Evolutionary conservation across 1,139 yeast species (phyloP).

Genomic region (Saccharomyces hybrid): DNA sequence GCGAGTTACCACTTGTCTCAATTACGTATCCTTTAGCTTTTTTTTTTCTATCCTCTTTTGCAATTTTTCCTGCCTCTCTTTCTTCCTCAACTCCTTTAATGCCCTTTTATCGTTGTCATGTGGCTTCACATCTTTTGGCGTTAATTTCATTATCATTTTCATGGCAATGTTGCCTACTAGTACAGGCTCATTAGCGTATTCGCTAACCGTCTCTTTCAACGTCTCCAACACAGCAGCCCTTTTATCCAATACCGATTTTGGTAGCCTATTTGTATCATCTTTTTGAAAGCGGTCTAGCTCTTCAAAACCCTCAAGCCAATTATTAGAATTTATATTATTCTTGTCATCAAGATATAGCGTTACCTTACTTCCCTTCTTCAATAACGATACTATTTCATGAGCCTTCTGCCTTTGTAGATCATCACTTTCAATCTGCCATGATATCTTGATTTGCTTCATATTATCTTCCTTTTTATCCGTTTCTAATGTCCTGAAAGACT

Average conservation of each 20-base stretch:
- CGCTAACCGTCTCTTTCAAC: constrained; percentile 31
- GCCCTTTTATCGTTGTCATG: constrained; percentile 16
- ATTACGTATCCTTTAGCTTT: not conserved
- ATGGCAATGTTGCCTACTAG: constrained; percentile 29
- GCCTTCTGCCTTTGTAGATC: constrained; percentile 40
- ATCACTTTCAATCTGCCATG: constrained; percentile 40
- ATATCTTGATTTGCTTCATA: constrained; percentile 35
- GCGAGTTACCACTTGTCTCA: not conserved
- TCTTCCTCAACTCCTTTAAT: constrained; percentile 24
- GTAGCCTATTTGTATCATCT: constrained; percentile 16
- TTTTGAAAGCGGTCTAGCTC: constrained; percentile 3
- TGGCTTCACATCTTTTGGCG: constrained; percentile 22
- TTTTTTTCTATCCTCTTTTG: constrained; percentile 13
- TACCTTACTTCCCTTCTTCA: constrained; percentile 36
- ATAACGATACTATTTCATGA: constrained; percentile 36
- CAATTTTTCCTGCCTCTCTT: constrained; percentile 24
- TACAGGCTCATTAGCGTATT: constrained; percentile 30
- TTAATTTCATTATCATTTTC: constrained; percentile 25
- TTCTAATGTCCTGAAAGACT: constrained; percentile 7
- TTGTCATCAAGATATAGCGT: constrained; percentile 35
- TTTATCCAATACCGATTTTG: constrained; percentile 20
- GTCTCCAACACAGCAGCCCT: constrained; percentile 28
- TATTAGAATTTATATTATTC: constrained; percentile 15
- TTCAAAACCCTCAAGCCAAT: constrained; percentile 24
- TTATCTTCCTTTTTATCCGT: constrained; percentile 24